Percentiles rank a stretch among this genome's conserved stretches.
Conservation (phyloP, 176 grass and related monocot genomes). For the Eleusine coracana region DNA sequence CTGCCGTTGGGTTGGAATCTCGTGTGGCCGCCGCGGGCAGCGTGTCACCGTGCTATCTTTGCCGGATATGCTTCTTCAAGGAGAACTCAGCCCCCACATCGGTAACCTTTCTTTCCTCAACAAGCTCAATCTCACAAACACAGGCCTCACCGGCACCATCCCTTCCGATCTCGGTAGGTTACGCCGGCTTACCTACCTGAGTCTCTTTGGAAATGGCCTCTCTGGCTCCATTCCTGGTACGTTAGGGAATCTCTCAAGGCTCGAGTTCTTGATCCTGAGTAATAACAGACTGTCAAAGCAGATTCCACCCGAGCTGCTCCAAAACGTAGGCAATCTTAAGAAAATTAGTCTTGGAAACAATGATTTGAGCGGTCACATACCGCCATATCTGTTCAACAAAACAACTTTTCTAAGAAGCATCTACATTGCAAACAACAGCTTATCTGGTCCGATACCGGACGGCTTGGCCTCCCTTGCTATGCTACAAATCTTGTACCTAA, state of each 20-base stretch:
- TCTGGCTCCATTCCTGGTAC: background rate
- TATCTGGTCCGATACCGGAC: too few relatives aligned
- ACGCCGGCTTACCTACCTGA: background rate
- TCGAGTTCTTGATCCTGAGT: background rate
- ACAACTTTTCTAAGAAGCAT: too few relatives aligned
- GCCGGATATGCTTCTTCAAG: background rate
- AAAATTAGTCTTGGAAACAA: too few relatives aligned
- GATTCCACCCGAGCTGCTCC: too few relatives aligned
- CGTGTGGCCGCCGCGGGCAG: background rate
- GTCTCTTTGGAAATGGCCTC: background rate
- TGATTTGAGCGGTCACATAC: too few relatives aligned
- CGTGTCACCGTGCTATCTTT: background rate
- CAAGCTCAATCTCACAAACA: constrained; percentile 11
- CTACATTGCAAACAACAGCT: too few relatives aligned
- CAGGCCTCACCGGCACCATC: background rate
- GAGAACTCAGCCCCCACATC: background rate
- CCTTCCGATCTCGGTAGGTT: background rate
- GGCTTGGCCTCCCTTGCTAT: too few relatives aligned
- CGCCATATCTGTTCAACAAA: too few relatives aligned
- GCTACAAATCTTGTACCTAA: too few relatives aligned
- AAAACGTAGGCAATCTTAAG: too few relatives aligned
- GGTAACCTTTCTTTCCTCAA: constrained; percentile 41
- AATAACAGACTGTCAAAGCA: background rate
- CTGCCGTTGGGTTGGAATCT: constrained; percentile 11
- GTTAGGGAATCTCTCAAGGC: constrained; percentile 28